A percentile compares a stretch with the other conserved stretches of the same genome.
phyloP scores from a whole-genome alignment of 164 flowering plant genomes.

The Tinospora cordifolia region DNA sequence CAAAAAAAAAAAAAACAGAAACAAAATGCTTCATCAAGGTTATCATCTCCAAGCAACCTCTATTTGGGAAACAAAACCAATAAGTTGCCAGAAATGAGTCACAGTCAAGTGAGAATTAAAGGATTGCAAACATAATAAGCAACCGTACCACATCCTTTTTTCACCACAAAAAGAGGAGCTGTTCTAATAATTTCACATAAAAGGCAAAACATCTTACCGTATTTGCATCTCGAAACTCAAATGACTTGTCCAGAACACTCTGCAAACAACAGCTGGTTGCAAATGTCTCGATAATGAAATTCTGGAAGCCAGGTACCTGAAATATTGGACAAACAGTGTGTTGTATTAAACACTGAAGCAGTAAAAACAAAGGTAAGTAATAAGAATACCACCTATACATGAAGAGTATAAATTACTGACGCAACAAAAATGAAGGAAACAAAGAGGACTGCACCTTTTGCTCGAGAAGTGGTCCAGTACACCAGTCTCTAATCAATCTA shows the following conservation, averaged over 20 bases:
- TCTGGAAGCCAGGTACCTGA: constrained; percentile 92
- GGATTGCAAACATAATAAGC: not conserved
- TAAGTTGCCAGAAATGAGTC: too few species aligned
- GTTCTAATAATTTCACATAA: not conserved
- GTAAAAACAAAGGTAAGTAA: not conserved
- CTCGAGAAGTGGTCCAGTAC: constrained; percentile 46
- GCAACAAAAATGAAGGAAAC: not conserved
- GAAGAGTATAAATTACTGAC: not conserved
- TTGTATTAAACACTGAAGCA: not conserved
- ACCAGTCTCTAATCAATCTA: constrained; percentile 91
- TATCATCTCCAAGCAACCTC: too few species aligned
- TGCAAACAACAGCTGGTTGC: constrained; percentile 83
- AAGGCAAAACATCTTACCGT: constrained; percentile 45
- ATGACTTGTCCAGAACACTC: constrained; percentile 94
- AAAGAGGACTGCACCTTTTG: constrained; percentile 57
- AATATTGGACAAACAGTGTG: constrained; percentile 7
- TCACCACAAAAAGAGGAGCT: too few species aligned
- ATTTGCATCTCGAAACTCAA: constrained; percentile 87
- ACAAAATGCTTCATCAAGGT: too few species aligned
- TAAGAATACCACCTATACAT: constrained; percentile 38
- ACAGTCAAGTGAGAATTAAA: too few species aligned
- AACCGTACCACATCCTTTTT: not conserved
- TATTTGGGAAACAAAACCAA: too few species aligned
- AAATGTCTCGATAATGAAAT: constrained; percentile 62
- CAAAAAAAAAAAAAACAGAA: too few species aligned